Conservation (phyloP, 2,329 filamentous ascomycete genomes). For the Chaetomium olivaceum region DNA sequence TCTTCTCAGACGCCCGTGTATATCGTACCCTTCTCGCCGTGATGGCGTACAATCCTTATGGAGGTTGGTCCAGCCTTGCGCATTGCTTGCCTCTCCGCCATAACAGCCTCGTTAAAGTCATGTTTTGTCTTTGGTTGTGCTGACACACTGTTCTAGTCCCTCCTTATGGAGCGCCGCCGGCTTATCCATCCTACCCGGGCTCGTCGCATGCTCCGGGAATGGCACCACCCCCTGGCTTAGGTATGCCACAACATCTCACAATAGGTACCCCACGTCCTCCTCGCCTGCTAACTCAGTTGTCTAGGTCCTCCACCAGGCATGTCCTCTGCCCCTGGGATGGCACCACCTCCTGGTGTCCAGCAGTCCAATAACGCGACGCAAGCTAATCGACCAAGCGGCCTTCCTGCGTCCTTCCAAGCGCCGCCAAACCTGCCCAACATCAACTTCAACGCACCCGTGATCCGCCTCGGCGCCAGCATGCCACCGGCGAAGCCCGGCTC, state of each 20-base stretch:
- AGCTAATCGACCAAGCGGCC: slow-evolving; percentile 75
- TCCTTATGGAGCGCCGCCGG: slow-evolving; percentile 73
- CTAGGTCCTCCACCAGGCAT: slow-evolving; percentile 77
- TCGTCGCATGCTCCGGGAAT: slow-evolving; percentile 63
- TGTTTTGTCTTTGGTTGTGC: background rate
- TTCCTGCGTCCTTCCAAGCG: slow-evolving; percentile 82
- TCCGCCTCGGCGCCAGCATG: slow-evolving; percentile 73
- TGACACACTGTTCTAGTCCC: slow-evolving; percentile 41
- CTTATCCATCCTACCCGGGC: slow-evolving; percentile 70
- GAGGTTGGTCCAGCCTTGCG: slow-evolving; percentile 44
- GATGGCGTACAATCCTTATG: slow-evolving; percentile 65
- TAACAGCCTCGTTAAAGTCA: slow-evolving; percentile 4
- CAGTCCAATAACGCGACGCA: slow-evolving; percentile 68
- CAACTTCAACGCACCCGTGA: slow-evolving; percentile 96
- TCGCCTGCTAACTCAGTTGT: slow-evolving; percentile 20
- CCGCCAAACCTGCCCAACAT: slow-evolving; percentile 94
- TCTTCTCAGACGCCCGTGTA: background rate
- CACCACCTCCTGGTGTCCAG: slow-evolving; percentile 74
- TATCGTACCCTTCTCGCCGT: slow-evolving; percentile 1
- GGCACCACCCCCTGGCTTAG: slow-evolving; percentile 79
- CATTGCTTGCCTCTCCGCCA: background rate
- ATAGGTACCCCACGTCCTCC: background rate
- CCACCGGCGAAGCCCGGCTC: slow-evolving; percentile 63
- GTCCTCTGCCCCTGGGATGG: slow-evolving; percentile 77
- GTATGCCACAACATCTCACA: slow-evolving; percentile 53